Percentiles rank a stretch among this genome's conserved stretches.
Conservation (phyloP, 495 filamentous ascomycete species). For the Hyaloscypha variabilis region DNA sequence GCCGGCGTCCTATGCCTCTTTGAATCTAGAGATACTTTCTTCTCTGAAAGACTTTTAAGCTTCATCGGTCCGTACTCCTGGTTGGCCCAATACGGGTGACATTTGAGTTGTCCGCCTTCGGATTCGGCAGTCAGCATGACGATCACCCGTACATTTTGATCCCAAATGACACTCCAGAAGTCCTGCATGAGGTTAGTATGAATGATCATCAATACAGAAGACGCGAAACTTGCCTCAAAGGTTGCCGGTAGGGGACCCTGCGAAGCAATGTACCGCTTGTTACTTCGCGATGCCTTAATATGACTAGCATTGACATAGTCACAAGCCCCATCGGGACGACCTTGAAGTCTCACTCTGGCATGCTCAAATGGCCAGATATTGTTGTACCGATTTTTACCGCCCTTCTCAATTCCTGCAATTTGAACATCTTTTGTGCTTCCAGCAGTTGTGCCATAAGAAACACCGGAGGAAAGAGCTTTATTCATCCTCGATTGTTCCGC, state of each 20-base stretch:
- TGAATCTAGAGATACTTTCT: constrained; percentile 73
- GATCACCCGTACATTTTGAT: constrained; percentile 90
- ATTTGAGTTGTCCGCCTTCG: constrained; percentile 93
- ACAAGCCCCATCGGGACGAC: constrained; percentile 69
- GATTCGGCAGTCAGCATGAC: constrained; percentile 97
- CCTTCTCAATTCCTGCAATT: constrained; percentile 92
- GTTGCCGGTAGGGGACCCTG: constrained; percentile 94
- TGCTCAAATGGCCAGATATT: constrained; percentile 98
- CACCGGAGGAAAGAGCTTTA: constrained; percentile 73
- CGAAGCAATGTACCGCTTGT: constrained; percentile 92
- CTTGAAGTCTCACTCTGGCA: constrained; percentile 78
- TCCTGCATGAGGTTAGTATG: constrained; percentile 68
- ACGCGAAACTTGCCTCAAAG: constrained; percentile 55
- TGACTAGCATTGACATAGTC: constrained; percentile 97
- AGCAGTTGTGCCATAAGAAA: constrained; percentile 50
- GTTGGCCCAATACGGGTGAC: constrained; percentile 89
- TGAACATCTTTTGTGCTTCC: constrained; percentile 40
- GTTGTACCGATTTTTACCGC: constrained; percentile 94
- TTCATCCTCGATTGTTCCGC: constrained; percentile 89
- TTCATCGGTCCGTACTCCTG: constrained; percentile 78
- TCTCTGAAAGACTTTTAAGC: constrained; percentile 78
- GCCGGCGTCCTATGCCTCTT: constrained; percentile 39
- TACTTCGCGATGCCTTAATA: constrained; percentile 72
- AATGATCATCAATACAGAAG: neutral
- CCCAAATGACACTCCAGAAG: constrained; percentile 98